These are phyloP conservation scores for Psilocybe azurescens DNA, from an alignment of 768 basidiomycete species.

Conservation along the genomic window DNA sequence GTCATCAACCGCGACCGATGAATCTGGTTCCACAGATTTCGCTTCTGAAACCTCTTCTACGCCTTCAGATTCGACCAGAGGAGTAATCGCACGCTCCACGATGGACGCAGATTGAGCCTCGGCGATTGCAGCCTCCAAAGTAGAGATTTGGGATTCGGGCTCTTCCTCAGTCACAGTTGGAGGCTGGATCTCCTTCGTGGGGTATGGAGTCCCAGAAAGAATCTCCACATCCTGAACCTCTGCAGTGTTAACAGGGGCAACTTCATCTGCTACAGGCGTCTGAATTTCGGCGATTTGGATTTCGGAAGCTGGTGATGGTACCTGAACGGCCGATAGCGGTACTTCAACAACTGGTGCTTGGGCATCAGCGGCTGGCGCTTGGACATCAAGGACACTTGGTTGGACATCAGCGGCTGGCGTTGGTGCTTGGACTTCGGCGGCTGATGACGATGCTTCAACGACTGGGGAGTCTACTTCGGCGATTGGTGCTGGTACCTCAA, in stretches of 20 bases:
- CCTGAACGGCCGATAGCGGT: too few species aligned
- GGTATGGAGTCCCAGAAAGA: background rate
- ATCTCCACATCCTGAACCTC: background rate
- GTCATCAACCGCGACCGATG: too few species aligned
- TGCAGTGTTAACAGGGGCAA: background rate
- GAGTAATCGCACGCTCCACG: slow-evolving; percentile 14
- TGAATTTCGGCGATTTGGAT: background rate
- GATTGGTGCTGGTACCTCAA: background rate
- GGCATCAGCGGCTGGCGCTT: background rate
- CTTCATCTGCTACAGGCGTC: background rate
- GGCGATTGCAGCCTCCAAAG: background rate
- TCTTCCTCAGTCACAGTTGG: slow-evolving; percentile 9
- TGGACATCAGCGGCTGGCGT: background rate
- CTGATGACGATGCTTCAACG: background rate
- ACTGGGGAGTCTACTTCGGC: background rate
- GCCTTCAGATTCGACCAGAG: slow-evolving; percentile 12
- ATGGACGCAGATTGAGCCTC: slow-evolving; percentile 11
- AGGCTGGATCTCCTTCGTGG: background rate
- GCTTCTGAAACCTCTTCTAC: background rate
- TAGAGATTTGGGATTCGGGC: background rate
- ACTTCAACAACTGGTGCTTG: background rate
- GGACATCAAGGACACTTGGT: background rate
- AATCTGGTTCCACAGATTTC: background rate
- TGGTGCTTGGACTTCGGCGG: background rate
- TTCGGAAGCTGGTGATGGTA: background rate